A percentile compares a stretch with the other conserved stretches of the same genome.
Conservation (phyloP, 257 asterid genomes). For the Solanum chiquidenum region DNA sequence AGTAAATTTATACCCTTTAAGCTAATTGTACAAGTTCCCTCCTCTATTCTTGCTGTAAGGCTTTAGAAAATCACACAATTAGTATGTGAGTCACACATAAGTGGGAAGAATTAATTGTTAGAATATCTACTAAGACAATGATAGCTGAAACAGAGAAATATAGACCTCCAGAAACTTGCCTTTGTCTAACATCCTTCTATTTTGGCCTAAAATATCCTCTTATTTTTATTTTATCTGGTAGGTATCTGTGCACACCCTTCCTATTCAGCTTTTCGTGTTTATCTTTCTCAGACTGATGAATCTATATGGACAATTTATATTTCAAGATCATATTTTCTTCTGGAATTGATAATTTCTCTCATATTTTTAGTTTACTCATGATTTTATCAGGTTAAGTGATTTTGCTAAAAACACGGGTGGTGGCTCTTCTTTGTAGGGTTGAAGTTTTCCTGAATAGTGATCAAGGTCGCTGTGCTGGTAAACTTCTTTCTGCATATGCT, state of each 20-base stretch:
- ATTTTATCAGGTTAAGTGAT: background rate
- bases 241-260: background rate
- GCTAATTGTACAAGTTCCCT: background rate
- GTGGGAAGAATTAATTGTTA: background rate
- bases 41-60: background rate
- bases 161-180: background rate
- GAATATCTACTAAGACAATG: background rate
- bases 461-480: constrained; percentile 81
- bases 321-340: background rate
- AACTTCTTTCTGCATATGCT: constrained; percentile 73
- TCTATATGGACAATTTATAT: background rate
- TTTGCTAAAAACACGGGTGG: background rate
- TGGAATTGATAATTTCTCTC: background rate
- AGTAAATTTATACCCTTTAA: background rate
- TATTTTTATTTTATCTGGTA: background rate
- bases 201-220: background rate
- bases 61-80: background rate
- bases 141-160: background rate
- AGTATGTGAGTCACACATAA: background rate
- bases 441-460: constrained; percentile 77
- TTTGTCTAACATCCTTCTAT: background rate
- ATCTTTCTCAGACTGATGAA: background rate
- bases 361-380: background rate
- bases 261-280: background rate
- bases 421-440: constrained; percentile 43